Evolutionary conservation across 495 filamentous ascomycete genomes (phyloP), one percentile per base, ranked within the genome.

Genomic region (Trichoderma orchidacearum): DNA sequence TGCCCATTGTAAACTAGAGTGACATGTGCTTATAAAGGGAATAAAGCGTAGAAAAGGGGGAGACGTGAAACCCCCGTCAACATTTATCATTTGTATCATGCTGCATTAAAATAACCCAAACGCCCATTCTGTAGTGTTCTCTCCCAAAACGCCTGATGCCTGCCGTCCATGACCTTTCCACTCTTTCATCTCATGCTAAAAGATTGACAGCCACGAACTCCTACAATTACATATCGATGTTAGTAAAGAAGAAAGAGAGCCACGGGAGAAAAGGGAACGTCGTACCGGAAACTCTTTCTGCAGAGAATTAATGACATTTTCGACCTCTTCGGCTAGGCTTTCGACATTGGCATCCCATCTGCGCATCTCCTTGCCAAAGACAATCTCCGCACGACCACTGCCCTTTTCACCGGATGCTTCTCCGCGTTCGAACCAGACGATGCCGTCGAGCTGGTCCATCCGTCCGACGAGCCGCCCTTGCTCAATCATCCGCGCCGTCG

Each of bases 401-500:
- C 72, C 77, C 66, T 77, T 78, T 72, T 86, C 76, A 3, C 78
- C 84, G 15, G 80, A 83, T n/a, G 82, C 82, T 56, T 84, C 81
- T 17, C 76, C 74, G 34, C 77, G 80, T 57, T 90, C 85, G 64
- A 98, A 98, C 64, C 80, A 87, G 38, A 98, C 93, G 9, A 91
- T 68, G 13, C 86, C 75, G 59, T 90, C 88, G 64, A 98, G 94
- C 74, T 97, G 93, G 70, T 98, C 94, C 63, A 98, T 96, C 51
- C 82, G 82, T 8, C 93, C 93, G 1, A 80, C 78, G 58, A 98
- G 70, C 25, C 93, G 82, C 15, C 86, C 88, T 68, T 96, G 90
- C 71, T 96, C 91, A 60, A 97, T 89, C 93, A 98, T 98, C 52
- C 80, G 78, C 3, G 93, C 90, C 12, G 94, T 92, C 53, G 90